phyloP scores from a whole-genome alignment of 208 protist genomes.

The Leishmania lainsoni region DNA sequence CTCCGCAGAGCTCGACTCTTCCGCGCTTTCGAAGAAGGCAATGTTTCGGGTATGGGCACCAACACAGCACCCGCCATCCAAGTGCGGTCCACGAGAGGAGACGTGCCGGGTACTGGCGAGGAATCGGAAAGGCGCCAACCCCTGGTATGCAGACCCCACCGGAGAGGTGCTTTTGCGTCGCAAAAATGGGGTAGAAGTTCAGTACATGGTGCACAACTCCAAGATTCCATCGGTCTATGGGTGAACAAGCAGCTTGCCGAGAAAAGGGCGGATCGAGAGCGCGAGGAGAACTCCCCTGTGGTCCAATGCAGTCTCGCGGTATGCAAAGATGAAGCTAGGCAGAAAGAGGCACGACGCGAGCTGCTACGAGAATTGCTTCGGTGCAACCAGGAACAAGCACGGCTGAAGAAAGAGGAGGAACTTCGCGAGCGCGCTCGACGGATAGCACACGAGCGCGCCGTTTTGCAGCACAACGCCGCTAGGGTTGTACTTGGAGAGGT shows the following conservation, averaged over 20 bases:
- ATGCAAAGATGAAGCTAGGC: conserved; percentile 15
- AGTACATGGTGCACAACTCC: conserved; percentile 76
- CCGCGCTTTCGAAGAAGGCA: not conserved
- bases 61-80: conserved; percentile 34
- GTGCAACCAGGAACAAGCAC: conserved; percentile 59
- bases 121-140: conserved; percentile 1
- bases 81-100: not conserved
- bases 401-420: conserved; percentile 47
- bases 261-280: conserved; percentile 19
- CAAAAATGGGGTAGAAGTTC: conserved; percentile 38
- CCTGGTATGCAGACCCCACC: conserved; percentile 49
- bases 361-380: conserved; percentile 49
- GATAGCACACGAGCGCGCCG: conserved; percentile 18
- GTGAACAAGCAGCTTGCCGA: conserved; percentile 71
- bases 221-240: conserved; percentile 64
- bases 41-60: conserved; percentile 62
- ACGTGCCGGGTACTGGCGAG: not conserved
- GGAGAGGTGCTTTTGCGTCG: conserved; percentile 53
- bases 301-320: conserved; percentile 2
- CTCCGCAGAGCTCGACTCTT: not conserved
- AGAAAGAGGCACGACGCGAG: conserved; percentile 30
- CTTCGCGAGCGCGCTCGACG: conserved; percentile 18
- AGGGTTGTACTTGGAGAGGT: conserved; percentile 16
- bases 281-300: not conserved
- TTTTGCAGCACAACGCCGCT: conserved; percentile 19